These are phyloP conservation scores for Suillus plorans DNA, from an alignment of 768 basidiomycete genomes.

Conservation along the genomic window DNA sequence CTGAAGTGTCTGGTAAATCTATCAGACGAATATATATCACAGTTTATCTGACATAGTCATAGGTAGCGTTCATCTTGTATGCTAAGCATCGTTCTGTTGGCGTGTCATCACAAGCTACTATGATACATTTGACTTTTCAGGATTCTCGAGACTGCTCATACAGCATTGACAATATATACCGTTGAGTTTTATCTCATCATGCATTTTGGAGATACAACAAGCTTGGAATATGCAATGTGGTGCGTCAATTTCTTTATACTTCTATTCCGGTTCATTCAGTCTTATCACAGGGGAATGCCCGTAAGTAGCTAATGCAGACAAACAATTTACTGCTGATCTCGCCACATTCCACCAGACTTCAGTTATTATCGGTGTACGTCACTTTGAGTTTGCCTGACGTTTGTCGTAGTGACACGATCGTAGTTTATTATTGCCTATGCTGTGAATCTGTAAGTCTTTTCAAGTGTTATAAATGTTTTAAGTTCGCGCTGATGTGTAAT, in stretches of 20 bases:
- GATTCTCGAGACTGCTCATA: constrained; percentile 16
- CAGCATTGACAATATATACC: constrained; percentile 15
- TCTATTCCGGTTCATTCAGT: not conserved
- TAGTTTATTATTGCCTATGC: constrained; percentile 8
- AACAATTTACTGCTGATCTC: not conserved
- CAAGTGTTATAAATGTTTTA: not conserved
- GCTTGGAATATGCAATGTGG: constrained; percentile 13
- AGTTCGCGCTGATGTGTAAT: not conserved
- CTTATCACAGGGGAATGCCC: constrained; percentile 11
- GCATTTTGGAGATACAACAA: constrained; percentile 8
- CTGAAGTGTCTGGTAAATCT: constrained; percentile 9
- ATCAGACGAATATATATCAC: not conserved
- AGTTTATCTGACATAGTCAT: not conserved
- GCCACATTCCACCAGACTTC: constrained; percentile 1
- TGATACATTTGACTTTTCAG: constrained; percentile 2
- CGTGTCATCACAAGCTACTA: not conserved
- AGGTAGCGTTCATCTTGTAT: constrained; percentile 17
- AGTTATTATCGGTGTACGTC: constrained; percentile 12
- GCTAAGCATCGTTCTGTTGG: not conserved
- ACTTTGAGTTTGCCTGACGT: not conserved
- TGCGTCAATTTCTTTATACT: not conserved
- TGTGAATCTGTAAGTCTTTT: constrained; percentile 7
- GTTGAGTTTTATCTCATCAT: constrained; percentile 17
- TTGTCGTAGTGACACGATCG: not conserved
- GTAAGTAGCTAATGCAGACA: constrained; percentile 2